Conservation (phyloP, 2,329 filamentous ascomycete genomes). For the Plenodomus lindquistii region DNA sequence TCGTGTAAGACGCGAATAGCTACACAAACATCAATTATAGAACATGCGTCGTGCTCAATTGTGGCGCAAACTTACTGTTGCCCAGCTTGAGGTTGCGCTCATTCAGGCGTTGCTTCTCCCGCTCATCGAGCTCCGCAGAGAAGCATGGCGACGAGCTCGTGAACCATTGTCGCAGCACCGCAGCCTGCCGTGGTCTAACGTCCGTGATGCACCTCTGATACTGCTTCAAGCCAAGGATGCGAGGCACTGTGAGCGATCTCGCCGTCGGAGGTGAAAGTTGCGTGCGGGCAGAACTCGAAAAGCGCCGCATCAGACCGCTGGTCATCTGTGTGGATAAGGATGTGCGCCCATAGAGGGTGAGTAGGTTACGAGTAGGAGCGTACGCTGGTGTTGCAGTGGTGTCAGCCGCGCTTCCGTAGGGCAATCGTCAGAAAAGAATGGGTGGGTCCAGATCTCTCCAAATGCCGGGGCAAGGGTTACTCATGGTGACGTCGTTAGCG, state of each 20-base stretch:
- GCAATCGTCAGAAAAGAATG: conserved; percentile 8
- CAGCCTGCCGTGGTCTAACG: conserved; percentile 33
- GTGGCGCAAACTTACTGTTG: conserved; percentile 54
- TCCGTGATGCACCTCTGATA: conserved; percentile 41
- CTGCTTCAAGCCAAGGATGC: conserved; percentile 37
- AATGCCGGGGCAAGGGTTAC: conserved; percentile 9
- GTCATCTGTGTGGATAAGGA: conserved; percentile 43
- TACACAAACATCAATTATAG: conserved; percentile 29
- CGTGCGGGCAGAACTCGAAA: conserved; percentile 47
- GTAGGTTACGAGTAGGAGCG: conserved; percentile 5
- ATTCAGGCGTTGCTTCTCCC: conserved; percentile 57
- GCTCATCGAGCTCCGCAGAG: conserved; percentile 25
- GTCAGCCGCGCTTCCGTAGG: conserved; percentile 5
- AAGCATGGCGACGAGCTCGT: conserved; percentile 44
- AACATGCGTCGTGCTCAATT: neutral
- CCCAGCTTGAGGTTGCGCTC: conserved; percentile 65
- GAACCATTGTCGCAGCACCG: conserved; percentile 50
- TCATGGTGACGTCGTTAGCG: conserved; percentile 20
- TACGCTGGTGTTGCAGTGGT: conserved; percentile 3
- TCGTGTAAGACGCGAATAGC: conserved; percentile 65
- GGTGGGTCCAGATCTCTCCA: conserved; percentile 7
- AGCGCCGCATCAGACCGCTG: conserved; percentile 53
- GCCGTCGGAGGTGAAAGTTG: conserved; percentile 26
- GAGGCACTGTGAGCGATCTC: conserved; percentile 29
- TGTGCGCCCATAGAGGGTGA: conserved; percentile 35